Percentiles rank a stretch among this genome's conserved stretches.
These are phyloP conservation scores for Boletus bicolor DNA, from an alignment of 768 basidiomycete genomes.

Conservation along the genomic window DNA sequence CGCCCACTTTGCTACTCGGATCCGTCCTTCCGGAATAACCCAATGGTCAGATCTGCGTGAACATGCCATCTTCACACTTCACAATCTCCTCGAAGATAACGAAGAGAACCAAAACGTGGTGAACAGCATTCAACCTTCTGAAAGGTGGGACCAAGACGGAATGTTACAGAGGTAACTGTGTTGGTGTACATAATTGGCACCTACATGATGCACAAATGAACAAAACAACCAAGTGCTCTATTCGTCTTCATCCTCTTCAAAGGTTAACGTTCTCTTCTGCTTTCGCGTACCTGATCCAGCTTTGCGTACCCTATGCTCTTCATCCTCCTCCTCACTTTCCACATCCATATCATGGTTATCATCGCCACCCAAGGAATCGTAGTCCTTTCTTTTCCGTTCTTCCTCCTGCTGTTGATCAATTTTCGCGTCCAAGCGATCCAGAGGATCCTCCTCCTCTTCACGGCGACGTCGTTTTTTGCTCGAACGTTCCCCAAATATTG, in stretches of 20 bases:
- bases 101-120: constrained; percentile 78
- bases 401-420: constrained; percentile 55
- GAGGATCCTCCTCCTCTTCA: constrained; percentile 45
- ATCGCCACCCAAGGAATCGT: constrained; percentile 31
- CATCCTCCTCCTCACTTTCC: constrained; percentile 70
- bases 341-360: constrained; percentile 62
- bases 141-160: constrained; percentile 56
- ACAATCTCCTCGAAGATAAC: constrained; percentile 75
- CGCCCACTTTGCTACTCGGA: neutral
- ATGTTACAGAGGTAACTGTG: constrained; percentile 38
- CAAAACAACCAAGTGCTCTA: constrained; percentile 6
- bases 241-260: constrained; percentile 57
- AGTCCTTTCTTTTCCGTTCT: constrained; percentile 43
- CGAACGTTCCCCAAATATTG: constrained; percentile 34
- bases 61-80: constrained; percentile 83
- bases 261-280: constrained; percentile 47
- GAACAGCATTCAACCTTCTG: constrained; percentile 62
- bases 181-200: constrained; percentile 22
- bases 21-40: constrained; percentile 5
- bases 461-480: constrained; percentile 38
- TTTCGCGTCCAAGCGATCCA: constrained; percentile 71
- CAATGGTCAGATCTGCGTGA: constrained; percentile 67
- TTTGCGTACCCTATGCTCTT: constrained; percentile 64
- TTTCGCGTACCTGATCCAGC: constrained; percentile 52
- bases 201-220: neutral